Base-by-base conservation (phyloP, 441 rosid genomes). In the Erodium texanum region DNA sequence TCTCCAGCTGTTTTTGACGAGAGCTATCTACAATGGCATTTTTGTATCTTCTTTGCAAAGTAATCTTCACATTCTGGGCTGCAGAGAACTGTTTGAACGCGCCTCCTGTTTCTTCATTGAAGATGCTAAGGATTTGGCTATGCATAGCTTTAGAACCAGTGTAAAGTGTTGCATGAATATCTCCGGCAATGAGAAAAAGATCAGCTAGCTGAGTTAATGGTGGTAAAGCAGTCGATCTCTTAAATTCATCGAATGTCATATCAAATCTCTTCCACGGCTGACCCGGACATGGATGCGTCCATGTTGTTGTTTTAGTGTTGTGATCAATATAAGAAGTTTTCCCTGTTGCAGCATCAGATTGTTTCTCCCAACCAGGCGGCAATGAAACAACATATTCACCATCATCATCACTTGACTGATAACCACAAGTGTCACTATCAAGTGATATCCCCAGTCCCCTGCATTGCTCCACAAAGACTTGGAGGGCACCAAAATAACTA, bases 61-160 rank as follows among this genome's bases (percentile, higher is more conserved):
- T 92, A 73, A 94, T 92, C 80, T 86, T 89, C 89, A 94, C 43
- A 81, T 94, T 94, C 77, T 91, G 95, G 45, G 96, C 98, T 16
- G 85, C 96, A 70, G 99, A 86, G 68, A 89, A 89, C 83, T 91
- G 97, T 77, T 89, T 89, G 75, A 82, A 89, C 65, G 87, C 88
- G 66, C 91, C 97, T n/a, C 61, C 61, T 5, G 92, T 79, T 80
- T 94, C 99, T 77, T 94, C 99, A 72, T 81, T 88, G 83, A 94
- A 94, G 77, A 94, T 94, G 79, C 77, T 88, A 38, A 94, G 96
- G 80, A 94, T 86, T 82, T 94, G 99, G 82, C 97, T 89, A 79
- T 94, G 99, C 97, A 94, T 94, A 52, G 99, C 99, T 85, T 94
- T 89, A 19, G 97, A 94, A 66, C 99, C 97, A 66, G 99, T 94